Base-by-base conservation (phyloP, 768 basidiomycete genomes). In the Termitomyces eurrhizus region DNA sequence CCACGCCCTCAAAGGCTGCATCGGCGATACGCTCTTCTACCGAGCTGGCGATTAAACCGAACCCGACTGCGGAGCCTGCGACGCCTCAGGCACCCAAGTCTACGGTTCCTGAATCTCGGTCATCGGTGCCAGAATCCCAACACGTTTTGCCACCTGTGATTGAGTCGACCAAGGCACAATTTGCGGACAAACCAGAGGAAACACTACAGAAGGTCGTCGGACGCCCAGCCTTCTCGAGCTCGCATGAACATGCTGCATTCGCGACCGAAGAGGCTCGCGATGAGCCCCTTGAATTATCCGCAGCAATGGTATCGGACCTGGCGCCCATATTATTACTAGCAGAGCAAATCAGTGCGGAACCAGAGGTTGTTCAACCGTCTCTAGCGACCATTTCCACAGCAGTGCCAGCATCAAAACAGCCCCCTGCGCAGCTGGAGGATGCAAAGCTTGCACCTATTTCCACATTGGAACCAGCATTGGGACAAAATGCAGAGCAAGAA, bases 21-120 rank as follows among this genome's bases (percentile, higher is more conserved):
- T 41, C 54, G n/a, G 42, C 42, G 54, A 6, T 33, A 33, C 54
- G 50, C 21, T 52, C 60, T 26, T 61, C 60, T 1, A 33, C 33
- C 37, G 54, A 59, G 7, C 32, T 14, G 16, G 54, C 21, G 35
- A 41, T 24, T 36, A 55, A 37, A 39, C 4, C 33, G 21, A 29
- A 29, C 35, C 60, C 49, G 7, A 12, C 59, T 60, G 41, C 59
- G 59, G 59, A 60, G n/a, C 53, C 59, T 14, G 59, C 55, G 11
- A 39, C 49, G 24, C 4, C 46, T 51, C 36, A 33, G 29, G 24
- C 32, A 50, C 21, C 39, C 49, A 29, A 60, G 37, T 21, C 36
- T 49, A 48, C 37, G 12, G 36, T 37, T 9, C 48, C 49, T 52
- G 49, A 51, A 48, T 41, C 60, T 44, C 60, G 24, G 3, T 24